Evolutionary conservation across 129 eudicot species (phyloP).

Genomic region (Flaveria linearis): DNA sequence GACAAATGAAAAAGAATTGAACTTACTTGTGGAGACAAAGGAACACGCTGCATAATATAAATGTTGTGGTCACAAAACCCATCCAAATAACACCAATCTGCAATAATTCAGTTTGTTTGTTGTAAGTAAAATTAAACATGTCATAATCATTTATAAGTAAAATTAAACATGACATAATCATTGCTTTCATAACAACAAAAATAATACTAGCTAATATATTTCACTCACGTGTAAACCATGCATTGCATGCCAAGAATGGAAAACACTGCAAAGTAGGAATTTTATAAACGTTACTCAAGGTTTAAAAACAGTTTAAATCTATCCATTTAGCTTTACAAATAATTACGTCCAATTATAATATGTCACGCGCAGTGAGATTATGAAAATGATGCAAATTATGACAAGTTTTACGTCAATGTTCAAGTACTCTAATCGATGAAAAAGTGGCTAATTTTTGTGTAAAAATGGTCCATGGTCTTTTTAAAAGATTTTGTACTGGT

Average conservation of each 20-base stretch:
- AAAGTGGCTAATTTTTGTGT: too few relatives aligned
- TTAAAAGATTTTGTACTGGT: too few relatives aligned
- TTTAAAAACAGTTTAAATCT: too few relatives aligned
- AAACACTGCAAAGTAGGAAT: slow-evolving; percentile 54
- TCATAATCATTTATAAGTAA: too few relatives aligned
- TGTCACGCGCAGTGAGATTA: background rate
- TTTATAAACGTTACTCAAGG: background rate
- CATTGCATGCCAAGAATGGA: slow-evolving; percentile 78
- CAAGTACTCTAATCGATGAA: too few relatives aligned
- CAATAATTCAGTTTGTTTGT: slow-evolving; percentile 18
- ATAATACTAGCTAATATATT: background rate
- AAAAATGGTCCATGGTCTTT: too few relatives aligned
- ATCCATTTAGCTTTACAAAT: too few relatives aligned
- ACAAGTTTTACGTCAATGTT: too few relatives aligned
- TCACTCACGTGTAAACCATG: slow-evolving; percentile 85
- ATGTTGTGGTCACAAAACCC: slow-evolving; percentile 84
- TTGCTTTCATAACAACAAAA: background rate
- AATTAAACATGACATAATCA: background rate
- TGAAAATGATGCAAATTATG: too few relatives aligned
- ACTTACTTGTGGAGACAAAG: slow-evolving; percentile 95
- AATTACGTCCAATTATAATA: too few relatives aligned
- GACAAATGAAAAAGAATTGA: background rate
- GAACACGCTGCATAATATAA: slow-evolving; percentile 81
- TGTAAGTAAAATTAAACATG: background rate
- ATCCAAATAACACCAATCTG: slow-evolving; percentile 84